phyloP scores from a whole-genome alignment of 352 stramenopile genomes.

The Lagenidium giganteum region DNA sequence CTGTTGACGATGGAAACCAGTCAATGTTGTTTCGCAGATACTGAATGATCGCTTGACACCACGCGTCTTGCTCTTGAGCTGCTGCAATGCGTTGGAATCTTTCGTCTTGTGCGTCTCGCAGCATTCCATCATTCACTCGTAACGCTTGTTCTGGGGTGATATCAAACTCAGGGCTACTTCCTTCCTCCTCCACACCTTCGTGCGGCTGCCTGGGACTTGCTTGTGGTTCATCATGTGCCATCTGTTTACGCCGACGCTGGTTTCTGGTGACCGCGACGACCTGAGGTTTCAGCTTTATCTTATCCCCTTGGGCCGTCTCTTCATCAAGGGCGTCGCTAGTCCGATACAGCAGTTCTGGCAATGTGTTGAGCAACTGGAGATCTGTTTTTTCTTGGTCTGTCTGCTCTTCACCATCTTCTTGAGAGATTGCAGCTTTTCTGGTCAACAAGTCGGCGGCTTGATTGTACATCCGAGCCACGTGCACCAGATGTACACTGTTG shows the following conservation, averaged over 20 bases:
- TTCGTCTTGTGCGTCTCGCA: neutral
- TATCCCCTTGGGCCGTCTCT: neutral
- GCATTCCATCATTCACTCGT: slow-evolving; percentile 4
- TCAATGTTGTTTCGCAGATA: neutral
- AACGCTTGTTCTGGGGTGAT: too few relatives aligned
- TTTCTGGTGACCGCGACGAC: neutral
- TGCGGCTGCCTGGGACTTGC: too few relatives aligned
- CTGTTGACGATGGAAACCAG: too few relatives aligned
- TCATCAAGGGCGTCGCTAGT: too few relatives aligned
- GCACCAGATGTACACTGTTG: neutral
- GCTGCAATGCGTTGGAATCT: slow-evolving; percentile 3
- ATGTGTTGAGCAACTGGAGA: neutral
- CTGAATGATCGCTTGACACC: neutral
- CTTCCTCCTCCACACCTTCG: too few relatives aligned
- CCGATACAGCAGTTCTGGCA: too few relatives aligned
- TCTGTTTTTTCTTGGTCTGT: neutral
- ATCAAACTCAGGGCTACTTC: too few relatives aligned
- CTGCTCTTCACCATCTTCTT: neutral
- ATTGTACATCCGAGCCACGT: slow-evolving; percentile 3
- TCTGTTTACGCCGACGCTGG: too few relatives aligned
- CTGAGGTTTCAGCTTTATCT: neutral
- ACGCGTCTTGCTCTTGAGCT: slow-evolving; percentile 1
- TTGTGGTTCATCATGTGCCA: too few relatives aligned
- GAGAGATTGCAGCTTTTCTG: neutral
- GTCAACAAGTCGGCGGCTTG: slow-evolving; percentile 1